phyloP scores from a whole-genome alignment of 2,329 filamentous ascomycete species.

The Tolypocladium cylindrosporum region DNA sequence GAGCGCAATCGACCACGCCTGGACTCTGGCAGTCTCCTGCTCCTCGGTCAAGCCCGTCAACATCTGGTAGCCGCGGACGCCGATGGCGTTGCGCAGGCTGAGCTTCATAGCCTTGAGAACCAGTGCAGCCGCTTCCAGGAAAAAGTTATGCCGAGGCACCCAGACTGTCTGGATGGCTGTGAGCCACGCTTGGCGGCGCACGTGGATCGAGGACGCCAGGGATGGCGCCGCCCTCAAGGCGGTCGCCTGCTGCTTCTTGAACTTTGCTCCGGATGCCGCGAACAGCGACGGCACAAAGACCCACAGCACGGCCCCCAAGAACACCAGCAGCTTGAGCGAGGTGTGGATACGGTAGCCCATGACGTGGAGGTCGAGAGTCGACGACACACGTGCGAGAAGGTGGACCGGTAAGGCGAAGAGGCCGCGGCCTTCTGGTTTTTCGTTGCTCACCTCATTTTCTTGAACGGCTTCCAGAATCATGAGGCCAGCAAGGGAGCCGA shows the following conservation, averaged over 20 bases:
- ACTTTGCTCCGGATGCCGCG: conserved; percentile 32
- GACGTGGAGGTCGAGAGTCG: conserved; percentile 38
- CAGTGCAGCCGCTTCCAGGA: conserved; percentile 75
- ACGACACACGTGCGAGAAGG: conserved; percentile 38
- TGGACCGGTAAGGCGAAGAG: conserved; percentile 55
- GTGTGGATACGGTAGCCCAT: conserved; percentile 44
- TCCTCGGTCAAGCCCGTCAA: conserved; percentile 74
- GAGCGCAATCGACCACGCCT: conserved; percentile 87
- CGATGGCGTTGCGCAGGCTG: conserved; percentile 67
- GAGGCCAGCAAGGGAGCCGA: conserved; percentile 80
- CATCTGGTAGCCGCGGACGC: conserved; percentile 65
- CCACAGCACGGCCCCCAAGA: conserved; percentile 45
- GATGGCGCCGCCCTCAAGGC: conserved; percentile 52
- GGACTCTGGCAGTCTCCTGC: conserved; percentile 75
- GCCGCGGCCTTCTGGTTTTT: conserved; percentile 55
- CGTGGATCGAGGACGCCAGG: conserved; percentile 71
- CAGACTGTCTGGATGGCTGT: conserved; percentile 88
- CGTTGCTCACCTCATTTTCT: conserved; percentile 54
- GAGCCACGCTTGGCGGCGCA: conserved; percentile 82
- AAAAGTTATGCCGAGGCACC: conserved; percentile 78
- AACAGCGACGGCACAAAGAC: conserved; percentile 45
- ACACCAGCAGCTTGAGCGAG: conserved; percentile 41
- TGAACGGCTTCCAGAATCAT: conserved; percentile 82
- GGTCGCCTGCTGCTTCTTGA: conserved; percentile 37
- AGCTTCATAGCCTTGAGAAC: conserved; percentile 74